Percentiles rank a stretch among this genome's conserved stretches.
Evolutionary conservation across 1,139 yeast genomes (phyloP).

Genomic region (Pichia sp.): DNA sequence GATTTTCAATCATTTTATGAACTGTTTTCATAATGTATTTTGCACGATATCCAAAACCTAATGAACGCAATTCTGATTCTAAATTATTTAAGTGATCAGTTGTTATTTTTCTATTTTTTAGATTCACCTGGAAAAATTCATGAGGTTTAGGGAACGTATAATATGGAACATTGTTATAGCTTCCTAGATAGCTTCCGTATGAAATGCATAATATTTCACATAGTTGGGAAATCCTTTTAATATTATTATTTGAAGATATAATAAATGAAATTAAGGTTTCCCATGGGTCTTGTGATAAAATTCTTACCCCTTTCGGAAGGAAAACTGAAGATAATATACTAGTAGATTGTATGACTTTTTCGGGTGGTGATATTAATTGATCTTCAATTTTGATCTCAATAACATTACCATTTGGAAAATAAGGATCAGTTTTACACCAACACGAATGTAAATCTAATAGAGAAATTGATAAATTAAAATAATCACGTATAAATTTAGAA

Average conservation of each 20-base stretch:
- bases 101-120: background rate
- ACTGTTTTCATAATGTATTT: conserved; percentile 83
- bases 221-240: conserved; percentile 89
- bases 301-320: conserved; percentile 63
- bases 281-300: conserved; percentile 94
- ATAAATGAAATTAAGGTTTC: conserved; percentile 86
- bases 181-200: conserved; percentile 61
- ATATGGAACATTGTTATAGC: conserved; percentile 50
- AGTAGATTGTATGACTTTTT: conserved; percentile 8
- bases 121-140: conserved; percentile 35
- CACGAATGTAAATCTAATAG: conserved; percentile 46
- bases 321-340: conserved; percentile 26
- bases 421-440: conserved; percentile 58
- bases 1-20: conserved; percentile 35
- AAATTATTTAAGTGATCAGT: background rate
- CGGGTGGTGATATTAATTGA: conserved; percentile 16
- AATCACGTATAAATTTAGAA: conserved; percentile 32
- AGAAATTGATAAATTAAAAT: conserved; percentile 60
- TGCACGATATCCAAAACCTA: conserved; percentile 92
- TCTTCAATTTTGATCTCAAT: background rate
- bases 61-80: conserved; percentile 42
- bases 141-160: conserved; percentile 73
- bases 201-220: conserved; percentile 71
- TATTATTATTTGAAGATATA: conserved; percentile 94
- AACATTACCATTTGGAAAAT: conserved; percentile 32